Evolutionary conservation across 805 yeast species (phyloP).

Genomic region (Pichia manshurica): DNA sequence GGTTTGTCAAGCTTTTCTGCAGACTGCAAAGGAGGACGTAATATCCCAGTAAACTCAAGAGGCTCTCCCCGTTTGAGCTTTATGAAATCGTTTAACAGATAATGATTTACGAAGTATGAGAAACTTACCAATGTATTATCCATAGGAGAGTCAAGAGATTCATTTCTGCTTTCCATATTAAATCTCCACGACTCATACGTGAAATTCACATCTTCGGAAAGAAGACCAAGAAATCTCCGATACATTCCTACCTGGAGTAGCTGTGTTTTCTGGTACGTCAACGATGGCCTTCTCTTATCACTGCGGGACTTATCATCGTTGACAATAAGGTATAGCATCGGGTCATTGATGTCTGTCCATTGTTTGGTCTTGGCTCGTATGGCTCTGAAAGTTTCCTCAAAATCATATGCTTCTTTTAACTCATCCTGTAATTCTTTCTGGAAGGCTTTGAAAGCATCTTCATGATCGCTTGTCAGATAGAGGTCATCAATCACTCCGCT

Average conservation of each 20-base stretch:
- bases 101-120: constrained; percentile 33
- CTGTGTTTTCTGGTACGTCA: constrained; percentile 22
- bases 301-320: constrained; percentile 62
- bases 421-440: constrained; percentile 18
- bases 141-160: constrained; percentile 46
- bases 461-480: constrained; percentile 18
- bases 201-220: constrained; percentile 25
- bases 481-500: constrained; percentile 64
- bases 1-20: not conserved
- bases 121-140: constrained; percentile 35
- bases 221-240: constrained; percentile 39
- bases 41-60: constrained; percentile 37
- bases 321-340: constrained; percentile 30
- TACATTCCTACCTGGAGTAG: constrained; percentile 62
- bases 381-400: constrained; percentile 17
- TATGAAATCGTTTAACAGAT: constrained; percentile 38
- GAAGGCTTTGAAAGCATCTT: constrained; percentile 18
- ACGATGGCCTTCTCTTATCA: constrained; percentile 36
- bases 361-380: constrained; percentile 8
- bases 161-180: constrained; percentile 42
- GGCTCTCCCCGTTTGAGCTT: constrained; percentile 41
- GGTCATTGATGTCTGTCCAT: constrained; percentile 27
- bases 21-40: not conserved
- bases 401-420: constrained; percentile 16
- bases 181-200: constrained; percentile 40